Evolutionary conservation across 129 eudicot genomes (phyloP).

Genomic region (Logfia minima): DNA sequence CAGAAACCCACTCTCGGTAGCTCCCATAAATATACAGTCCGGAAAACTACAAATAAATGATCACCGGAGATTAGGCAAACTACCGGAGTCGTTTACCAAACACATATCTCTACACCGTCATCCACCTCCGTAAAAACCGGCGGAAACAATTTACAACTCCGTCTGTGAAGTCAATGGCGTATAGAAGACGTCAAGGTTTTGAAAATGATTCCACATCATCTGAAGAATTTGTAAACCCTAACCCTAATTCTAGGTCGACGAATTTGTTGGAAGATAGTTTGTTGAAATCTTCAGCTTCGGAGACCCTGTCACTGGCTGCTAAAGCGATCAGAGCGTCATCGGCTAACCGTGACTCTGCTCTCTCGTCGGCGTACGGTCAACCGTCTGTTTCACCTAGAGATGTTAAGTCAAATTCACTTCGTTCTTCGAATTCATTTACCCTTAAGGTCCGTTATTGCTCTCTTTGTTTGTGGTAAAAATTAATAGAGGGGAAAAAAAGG

Average conservation of each 20-base stretch:
- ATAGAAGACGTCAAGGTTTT: conserved; percentile 54
- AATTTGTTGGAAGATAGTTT: conserved; percentile 29
- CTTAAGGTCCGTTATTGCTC: conserved; percentile 36
- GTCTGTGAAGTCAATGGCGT: conserved; percentile 44
- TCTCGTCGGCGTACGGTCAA: conserved; percentile 70
- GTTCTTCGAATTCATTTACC: conserved; percentile 35
- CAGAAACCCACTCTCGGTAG: not conserved
- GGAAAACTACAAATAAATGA: too few species aligned
- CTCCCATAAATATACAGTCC: not conserved
- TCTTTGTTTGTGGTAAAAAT: not conserved
- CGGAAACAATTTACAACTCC: not conserved
- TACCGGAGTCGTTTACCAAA: conserved; percentile 11
- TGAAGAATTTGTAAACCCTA: conserved; percentile 33
- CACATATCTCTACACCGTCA: not conserved
- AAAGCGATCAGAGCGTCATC: conserved; percentile 82
- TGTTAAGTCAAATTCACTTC: conserved; percentile 25
- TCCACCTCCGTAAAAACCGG: not conserved
- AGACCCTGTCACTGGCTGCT: conserved; percentile 70
- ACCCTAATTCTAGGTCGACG: conserved; percentile 19
- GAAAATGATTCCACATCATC: conserved; percentile 26
- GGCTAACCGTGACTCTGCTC: conserved; percentile 61
- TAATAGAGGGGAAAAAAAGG: too few species aligned
- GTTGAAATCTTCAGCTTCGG: conserved; percentile 34
- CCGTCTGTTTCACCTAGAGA: conserved; percentile 46
- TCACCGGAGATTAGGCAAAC: conserved; percentile 10